Percentiles rank a stretch among this genome's conserved stretches.
Conservation (phyloP, 768 basidiomycete species). For the Phanerodontia chrysosporium region DNA sequence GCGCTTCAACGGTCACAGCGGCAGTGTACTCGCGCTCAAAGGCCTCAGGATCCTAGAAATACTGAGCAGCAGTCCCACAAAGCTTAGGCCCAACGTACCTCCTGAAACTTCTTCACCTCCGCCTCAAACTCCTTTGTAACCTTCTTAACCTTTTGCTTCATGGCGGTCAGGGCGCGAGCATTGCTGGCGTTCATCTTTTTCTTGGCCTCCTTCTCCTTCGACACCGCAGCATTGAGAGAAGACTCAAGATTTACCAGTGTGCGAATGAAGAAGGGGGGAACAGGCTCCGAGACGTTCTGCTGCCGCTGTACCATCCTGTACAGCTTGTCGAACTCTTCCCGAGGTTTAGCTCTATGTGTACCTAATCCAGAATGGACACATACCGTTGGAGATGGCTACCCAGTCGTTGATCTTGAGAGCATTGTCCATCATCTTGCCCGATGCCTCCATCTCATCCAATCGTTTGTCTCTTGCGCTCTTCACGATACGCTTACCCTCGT, state of each 20-base stretch:
- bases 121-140: constrained; percentile 82
- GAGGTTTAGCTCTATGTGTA: neutral
- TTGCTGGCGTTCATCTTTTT: constrained; percentile 97
- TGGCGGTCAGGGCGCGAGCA: constrained; percentile 90
- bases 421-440: constrained; percentile 89
- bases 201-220: constrained; percentile 88
- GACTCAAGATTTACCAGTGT: constrained; percentile 71
- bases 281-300: constrained; percentile 78
- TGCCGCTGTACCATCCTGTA: constrained; percentile 85
- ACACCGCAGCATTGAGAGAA: constrained; percentile 65
- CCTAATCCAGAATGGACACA: constrained; percentile 17
- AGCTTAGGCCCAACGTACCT: constrained; percentile 40
- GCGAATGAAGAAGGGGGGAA: constrained; percentile 83
- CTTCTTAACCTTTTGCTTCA: constrained; percentile 98
- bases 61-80: neutral
- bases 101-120: constrained; percentile 74
- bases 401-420: constrained; percentile 96
- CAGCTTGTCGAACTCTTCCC: constrained; percentile 94
- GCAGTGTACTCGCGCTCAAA: constrained; percentile 76
- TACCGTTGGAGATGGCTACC: constrained; percentile 87
- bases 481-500: constrained; percentile 65
- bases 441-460: constrained; percentile 91
- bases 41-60: constrained; percentile 74
- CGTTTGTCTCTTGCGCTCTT: constrained; percentile 91
- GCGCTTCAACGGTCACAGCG: constrained; percentile 43